These are phyloP conservation scores for Phytophthora pisi DNA, from an alignment of 352 stramenopile species.

Conservation along the genomic window DNA sequence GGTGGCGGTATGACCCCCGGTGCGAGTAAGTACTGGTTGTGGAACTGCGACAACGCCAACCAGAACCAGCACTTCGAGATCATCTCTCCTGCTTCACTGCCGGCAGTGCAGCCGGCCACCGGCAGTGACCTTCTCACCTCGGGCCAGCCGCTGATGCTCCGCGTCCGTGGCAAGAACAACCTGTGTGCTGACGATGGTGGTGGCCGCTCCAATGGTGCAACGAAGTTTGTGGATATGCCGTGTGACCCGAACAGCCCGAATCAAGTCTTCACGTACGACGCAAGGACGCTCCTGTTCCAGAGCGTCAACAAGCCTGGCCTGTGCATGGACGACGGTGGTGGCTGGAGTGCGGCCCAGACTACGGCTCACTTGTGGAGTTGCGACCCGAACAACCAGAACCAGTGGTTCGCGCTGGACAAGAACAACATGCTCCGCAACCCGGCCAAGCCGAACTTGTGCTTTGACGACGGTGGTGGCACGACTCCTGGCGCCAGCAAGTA, in stretches of 20 bases:
- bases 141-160: conserved; percentile 1
- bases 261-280: conserved; percentile 39
- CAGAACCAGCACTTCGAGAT: conserved; percentile 33
- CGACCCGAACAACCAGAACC: conserved; percentile 28
- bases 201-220: conserved; percentile 1
- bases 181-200: conserved; percentile 35
- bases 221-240: conserved; percentile 12
- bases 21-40: not conserved
- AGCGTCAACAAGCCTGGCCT: conserved; percentile 30
- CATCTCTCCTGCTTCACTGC: not conserved
- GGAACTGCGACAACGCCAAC: conserved; percentile 21
- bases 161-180: conserved; percentile 13
- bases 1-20: not conserved
- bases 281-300: conserved; percentile 19
- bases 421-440: conserved; percentile 27
- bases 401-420: conserved; percentile 31
- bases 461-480: conserved; percentile 22
- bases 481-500: not conserved
- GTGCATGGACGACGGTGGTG: conserved; percentile 39
- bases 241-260: conserved; percentile 26
- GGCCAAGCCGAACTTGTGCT: conserved; percentile 28
- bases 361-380: conserved; percentile 24
- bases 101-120: too few relatives aligned
- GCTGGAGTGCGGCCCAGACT: not conserved
- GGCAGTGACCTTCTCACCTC: not conserved